Evolutionary conservation across 164 flowering plant genomes (phyloP).

Genomic region (Santalum album): DNA sequence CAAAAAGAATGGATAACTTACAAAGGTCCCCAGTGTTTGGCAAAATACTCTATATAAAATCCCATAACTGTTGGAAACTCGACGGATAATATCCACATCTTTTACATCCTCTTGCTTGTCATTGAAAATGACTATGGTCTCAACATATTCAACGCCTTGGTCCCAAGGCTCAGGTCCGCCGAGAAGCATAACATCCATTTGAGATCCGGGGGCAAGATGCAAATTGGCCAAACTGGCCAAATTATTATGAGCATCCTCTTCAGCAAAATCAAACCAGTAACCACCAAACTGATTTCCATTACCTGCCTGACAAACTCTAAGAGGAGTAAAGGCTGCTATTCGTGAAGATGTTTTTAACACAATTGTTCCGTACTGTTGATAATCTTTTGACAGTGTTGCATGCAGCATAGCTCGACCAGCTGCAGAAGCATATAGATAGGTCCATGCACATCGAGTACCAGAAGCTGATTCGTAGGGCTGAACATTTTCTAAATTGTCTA

Average conservation of each 20-base stretch:
- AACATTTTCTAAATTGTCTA: constrained; percentile 15
- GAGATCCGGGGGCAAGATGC: constrained; percentile 74
- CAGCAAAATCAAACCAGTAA: constrained; percentile 50
- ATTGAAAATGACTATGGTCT: constrained; percentile 40
- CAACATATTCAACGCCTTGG: constrained; percentile 45
- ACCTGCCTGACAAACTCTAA: constrained; percentile 49
- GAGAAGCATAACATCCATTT: constrained; percentile 48
- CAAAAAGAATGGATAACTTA: constrained; percentile 31
- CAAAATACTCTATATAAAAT: constrained; percentile 47
- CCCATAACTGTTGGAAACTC: constrained; percentile 16
- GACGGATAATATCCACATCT: constrained; percentile 35
- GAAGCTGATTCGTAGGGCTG: constrained; percentile 12
- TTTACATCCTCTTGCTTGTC: constrained; percentile 19
- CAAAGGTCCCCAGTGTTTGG: constrained; percentile 48
- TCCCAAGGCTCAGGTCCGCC: constrained; percentile 93
- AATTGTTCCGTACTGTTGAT: constrained; percentile 30
- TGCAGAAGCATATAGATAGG: constrained; percentile 48
- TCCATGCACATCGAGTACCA: constrained; percentile 74
- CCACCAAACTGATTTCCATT: constrained; percentile 90
- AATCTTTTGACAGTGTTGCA: constrained; percentile 57
- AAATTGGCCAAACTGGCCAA: constrained; percentile 33
- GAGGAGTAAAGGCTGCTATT: constrained; percentile 68
- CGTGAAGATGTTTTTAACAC: constrained; percentile 47
- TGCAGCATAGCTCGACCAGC: constrained; percentile 60
- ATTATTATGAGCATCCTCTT: constrained; percentile 25